Conservation (phyloP, 1,139 yeast species). For the Suhomyces yuchorum region DNA sequence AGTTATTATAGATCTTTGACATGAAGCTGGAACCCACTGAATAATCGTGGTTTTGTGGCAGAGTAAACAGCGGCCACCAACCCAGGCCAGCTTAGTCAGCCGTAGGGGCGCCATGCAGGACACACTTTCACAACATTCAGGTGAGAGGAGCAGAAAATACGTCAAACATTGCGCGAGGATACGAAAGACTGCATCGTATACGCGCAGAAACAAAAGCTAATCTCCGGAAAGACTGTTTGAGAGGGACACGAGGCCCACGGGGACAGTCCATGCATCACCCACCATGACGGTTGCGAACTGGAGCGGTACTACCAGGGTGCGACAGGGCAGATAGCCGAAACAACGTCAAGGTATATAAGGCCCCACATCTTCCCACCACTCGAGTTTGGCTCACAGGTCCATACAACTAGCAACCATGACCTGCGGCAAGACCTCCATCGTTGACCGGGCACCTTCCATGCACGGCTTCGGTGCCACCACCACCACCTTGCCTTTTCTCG, state of each 20-base stretch:
- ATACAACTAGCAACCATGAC: too few relatives aligned
- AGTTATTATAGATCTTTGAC: slow-evolving; percentile 26
- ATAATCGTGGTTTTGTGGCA: background rate
- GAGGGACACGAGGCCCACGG: background rate
- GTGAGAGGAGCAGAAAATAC: background rate
- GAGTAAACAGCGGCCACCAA: background rate
- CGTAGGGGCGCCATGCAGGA: too few relatives aligned
- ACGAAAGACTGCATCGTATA: background rate
- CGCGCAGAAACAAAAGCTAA: background rate
- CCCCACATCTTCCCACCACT: background rate
- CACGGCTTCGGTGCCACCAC: background rate
- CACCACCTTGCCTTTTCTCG: background rate
- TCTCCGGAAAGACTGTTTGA: background rate
- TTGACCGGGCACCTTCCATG: background rate
- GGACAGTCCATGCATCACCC: background rate
- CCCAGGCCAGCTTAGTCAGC: background rate
- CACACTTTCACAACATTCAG: too few relatives aligned
- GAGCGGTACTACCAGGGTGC: background rate
- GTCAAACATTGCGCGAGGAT: background rate
- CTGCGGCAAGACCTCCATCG: too few relatives aligned
- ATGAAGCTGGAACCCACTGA: slow-evolving; percentile 11
- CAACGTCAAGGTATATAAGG: background rate
- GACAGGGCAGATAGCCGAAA: background rate
- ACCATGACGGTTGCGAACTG: background rate
- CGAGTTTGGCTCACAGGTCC: too few relatives aligned